A percentile compares a stretch with the other conserved stretches of the same genome.
These are phyloP conservation scores for Pyrus betulifolia DNA, from an alignment of 306 rosid species.

Conservation along the genomic window DNA sequence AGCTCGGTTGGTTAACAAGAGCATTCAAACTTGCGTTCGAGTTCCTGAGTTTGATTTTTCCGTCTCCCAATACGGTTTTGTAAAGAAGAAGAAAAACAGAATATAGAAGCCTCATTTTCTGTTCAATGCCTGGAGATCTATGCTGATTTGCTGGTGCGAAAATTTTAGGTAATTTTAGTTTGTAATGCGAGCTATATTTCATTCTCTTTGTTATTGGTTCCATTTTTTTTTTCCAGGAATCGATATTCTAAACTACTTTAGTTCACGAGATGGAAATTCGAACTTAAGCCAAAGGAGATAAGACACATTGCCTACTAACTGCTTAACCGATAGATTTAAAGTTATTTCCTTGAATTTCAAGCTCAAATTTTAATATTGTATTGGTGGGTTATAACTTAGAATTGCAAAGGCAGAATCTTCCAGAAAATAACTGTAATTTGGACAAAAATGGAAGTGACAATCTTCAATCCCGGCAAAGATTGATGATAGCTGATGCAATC, in stretches of 20 bases:
- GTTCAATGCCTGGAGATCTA: not conserved
- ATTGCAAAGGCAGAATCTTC: not conserved
- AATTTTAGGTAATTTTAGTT: not conserved
- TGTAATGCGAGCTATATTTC: not conserved
- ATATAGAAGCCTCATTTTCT: not conserved
- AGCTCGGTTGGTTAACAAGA: not conserved
- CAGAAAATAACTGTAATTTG: not conserved
- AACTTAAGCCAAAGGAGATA: not conserved
- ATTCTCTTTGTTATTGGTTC: not conserved
- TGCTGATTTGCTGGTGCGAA: not conserved
- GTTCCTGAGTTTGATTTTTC: not conserved
- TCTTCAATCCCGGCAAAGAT: constrained; percentile 12
- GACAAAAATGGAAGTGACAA: constrained; percentile 1
- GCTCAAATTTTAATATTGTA: not conserved
- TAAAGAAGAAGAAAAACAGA: too few relatives aligned
- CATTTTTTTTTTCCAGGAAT: not conserved
- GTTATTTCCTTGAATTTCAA: not conserved
- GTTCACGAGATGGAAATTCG: too few relatives aligned
- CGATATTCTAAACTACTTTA: not conserved
- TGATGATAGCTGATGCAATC: not conserved
- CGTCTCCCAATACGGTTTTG: not conserved
- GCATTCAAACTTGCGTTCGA: not conserved
- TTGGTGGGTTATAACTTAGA: not conserved
- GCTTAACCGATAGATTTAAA: not conserved
- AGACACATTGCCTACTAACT: not conserved